Evolutionary conservation across 2,329 filamentous ascomycete genomes (phyloP).

Genomic region (Anisogramma anomala): DNA sequence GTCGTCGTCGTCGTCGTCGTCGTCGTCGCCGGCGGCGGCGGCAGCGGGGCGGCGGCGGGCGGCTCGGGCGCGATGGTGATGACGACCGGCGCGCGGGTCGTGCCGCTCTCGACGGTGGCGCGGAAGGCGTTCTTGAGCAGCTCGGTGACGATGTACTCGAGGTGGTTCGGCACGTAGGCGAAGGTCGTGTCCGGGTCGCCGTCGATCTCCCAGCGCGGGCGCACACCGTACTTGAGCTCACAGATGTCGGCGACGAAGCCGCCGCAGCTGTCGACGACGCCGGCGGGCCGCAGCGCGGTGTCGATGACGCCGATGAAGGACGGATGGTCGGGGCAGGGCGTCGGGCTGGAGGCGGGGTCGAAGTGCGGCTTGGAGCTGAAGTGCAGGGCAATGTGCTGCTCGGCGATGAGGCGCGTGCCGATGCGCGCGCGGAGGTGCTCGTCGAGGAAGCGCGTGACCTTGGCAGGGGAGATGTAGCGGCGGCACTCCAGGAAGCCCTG

Average conservation of each 20-base stretch:
- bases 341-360: constrained; percentile 39
- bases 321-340: constrained; percentile 38
- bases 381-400: constrained; percentile 93
- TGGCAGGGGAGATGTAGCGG: constrained; percentile 69
- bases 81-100: constrained; percentile 69
- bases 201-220: constrained; percentile 68
- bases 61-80: constrained; percentile 77
- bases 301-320: constrained; percentile 94
- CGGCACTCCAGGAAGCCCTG: constrained; percentile 87
- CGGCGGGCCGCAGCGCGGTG: constrained; percentile 70
- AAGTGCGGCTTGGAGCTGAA: constrained; percentile 58
- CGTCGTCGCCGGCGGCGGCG: constrained; percentile 22
- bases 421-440: constrained; percentile 89
- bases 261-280: constrained; percentile 73
- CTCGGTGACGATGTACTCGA: constrained; percentile 96
- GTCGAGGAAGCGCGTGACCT: constrained; percentile 88
- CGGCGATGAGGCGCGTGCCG: constrained; percentile 83
- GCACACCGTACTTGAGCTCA: constrained; percentile 86
- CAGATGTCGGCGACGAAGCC: constrained; percentile 92
- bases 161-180: constrained; percentile 86
- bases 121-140: constrained; percentile 94
- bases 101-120: constrained; percentile 77
- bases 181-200: constrained; percentile 82
- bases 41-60: constrained; percentile 21
- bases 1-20: constrained; percentile 25